phyloP scores from a whole-genome alignment of 1,284 basidiomycete genomes.

The Rhodotorula sp. region DNA sequence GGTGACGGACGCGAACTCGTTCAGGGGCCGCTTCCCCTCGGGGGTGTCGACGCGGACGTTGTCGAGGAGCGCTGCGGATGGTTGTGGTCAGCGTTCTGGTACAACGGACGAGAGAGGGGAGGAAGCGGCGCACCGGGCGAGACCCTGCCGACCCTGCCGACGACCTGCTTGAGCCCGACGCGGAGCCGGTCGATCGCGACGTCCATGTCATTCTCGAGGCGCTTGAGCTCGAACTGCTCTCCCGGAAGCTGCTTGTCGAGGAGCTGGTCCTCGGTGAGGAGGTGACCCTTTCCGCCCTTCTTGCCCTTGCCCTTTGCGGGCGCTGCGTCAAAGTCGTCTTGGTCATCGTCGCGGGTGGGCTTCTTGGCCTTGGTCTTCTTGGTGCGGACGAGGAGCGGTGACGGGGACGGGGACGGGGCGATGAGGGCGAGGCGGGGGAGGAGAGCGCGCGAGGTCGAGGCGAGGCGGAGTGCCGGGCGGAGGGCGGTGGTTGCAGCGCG shows the following conservation, averaged over 20 bases:
- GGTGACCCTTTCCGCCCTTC: conserved; percentile 34
- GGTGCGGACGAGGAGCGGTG: conserved; percentile 3
- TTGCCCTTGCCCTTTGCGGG: conserved; percentile 23
- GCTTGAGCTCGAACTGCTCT: conserved; percentile 32
- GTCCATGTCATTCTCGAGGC: conserved; percentile 33
- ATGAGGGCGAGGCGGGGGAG: not conserved
- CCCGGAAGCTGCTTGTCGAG: conserved; percentile 29
- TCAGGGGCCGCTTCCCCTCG: conserved; percentile 36
- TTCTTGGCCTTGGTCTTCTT: conserved; percentile 35
- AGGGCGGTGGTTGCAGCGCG: not conserved
- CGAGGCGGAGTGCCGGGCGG: not conserved
- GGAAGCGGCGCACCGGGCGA: conserved; percentile 23
- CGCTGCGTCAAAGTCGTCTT: conserved; percentile 12
- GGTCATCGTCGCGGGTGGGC: conserved; percentile 1
- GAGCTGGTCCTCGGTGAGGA: conserved; percentile 25
- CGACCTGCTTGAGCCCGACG: conserved; percentile 39
- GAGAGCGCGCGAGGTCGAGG: not conserved
- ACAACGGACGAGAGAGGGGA: no score
- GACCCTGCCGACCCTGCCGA: conserved; percentile 40
- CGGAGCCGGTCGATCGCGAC: conserved; percentile 33
- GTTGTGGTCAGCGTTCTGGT: not conserved
- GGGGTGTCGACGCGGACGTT: conserved; percentile 33
- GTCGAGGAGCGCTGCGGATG: conserved; percentile 38
- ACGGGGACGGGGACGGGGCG: not conserved
- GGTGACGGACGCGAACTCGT: conserved; percentile 39